Evolutionary conservation across 2,329 filamentous ascomycete genomes (phyloP).

Genomic region (Aureobasidium leucospermi): DNA sequence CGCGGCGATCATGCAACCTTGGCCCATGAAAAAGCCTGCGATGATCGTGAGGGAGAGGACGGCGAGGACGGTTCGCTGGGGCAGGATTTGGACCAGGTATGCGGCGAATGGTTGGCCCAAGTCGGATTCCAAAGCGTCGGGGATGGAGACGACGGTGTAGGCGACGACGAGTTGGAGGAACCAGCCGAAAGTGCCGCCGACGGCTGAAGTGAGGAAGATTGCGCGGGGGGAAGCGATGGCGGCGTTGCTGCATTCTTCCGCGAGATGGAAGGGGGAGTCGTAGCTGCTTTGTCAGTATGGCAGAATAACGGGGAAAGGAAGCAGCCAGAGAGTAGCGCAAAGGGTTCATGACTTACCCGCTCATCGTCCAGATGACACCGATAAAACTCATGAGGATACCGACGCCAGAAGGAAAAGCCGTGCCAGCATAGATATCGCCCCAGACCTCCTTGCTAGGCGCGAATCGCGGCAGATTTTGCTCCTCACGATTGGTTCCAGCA

Average conservation of each 20-base stretch:
- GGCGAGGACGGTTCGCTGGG: slow-evolving; percentile 52
- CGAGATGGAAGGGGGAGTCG: slow-evolving; percentile 64
- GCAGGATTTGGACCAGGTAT: slow-evolving; percentile 59
- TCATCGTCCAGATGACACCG: slow-evolving; percentile 61
- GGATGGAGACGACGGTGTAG: slow-evolving; percentile 62
- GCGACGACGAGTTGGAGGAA: slow-evolving; percentile 61
- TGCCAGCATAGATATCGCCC: slow-evolving; percentile 58
- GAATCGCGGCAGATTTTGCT: slow-evolving; percentile 52
- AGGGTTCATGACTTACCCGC: neutral
- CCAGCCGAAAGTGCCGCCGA: slow-evolving; percentile 63
- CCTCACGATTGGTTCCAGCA: slow-evolving; percentile 44
- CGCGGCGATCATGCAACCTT: slow-evolving; percentile 62
- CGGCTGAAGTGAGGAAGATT: slow-evolving; percentile 60
- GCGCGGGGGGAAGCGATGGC: slow-evolving; percentile 62
- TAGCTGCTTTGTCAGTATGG: slow-evolving; percentile 39
- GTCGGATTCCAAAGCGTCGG: slow-evolving; percentile 50
- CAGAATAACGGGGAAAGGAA: too few species aligned
- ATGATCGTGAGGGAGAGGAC: slow-evolving; percentile 61
- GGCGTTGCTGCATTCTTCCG: slow-evolving; percentile 69
- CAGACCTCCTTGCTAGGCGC: slow-evolving; percentile 53
- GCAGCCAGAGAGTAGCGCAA: too few species aligned
- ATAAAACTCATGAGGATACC: slow-evolving; percentile 66
- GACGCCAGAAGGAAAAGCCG: slow-evolving; percentile 60
- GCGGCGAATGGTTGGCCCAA: slow-evolving; percentile 65
- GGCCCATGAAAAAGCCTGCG: slow-evolving; percentile 64